Percentiles rank a stretch among this genome's conserved stretches.
These are phyloP conservation scores for Chytridium lagenaria DNA, from an alignment of 371 early-diverging fungal genomes.

Conservation along the genomic window DNA sequence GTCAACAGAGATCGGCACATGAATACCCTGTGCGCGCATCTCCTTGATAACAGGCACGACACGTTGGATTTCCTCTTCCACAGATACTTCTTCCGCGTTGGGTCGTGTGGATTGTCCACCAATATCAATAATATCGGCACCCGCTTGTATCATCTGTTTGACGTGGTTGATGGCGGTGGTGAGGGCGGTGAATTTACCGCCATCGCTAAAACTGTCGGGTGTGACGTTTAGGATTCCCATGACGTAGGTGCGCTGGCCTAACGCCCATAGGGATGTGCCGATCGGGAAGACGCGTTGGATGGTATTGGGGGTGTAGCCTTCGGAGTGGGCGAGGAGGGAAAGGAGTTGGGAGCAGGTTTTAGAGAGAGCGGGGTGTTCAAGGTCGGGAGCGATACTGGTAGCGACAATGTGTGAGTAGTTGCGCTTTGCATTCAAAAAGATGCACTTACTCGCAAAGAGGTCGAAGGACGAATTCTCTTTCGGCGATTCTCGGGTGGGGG, in stretches of 20 bases:
- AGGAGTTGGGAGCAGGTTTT: slow-evolving; percentile 80
- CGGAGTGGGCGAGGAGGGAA: slow-evolving; percentile 70
- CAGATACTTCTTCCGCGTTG: slow-evolving; percentile 75
- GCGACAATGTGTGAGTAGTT: slow-evolving; percentile 18
- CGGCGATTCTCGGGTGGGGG: slow-evolving; percentile 87
- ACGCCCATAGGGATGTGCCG: slow-evolving; percentile 23
- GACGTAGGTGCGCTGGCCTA: slow-evolving; percentile 61
- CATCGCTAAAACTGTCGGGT: slow-evolving; percentile 97
- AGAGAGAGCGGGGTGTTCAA: slow-evolving; percentile 88
- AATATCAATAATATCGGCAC: slow-evolving; percentile 94
- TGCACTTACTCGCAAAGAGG: slow-evolving; percentile 89
- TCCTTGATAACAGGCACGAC: slow-evolving; percentile 87
- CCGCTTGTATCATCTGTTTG: slow-evolving; percentile 72
- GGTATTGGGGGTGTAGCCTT: slow-evolving; percentile 36
- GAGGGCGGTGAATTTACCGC: slow-evolving; percentile 67
- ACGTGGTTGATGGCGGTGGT: slow-evolving; percentile 77
- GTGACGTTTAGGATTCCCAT: slow-evolving; percentile 98
- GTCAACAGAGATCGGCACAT: slow-evolving; percentile 88
- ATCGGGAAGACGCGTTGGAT: slow-evolving; percentile 77
- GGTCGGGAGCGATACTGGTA: slow-evolving; percentile 78
- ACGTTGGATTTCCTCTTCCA: slow-evolving; percentile 80
- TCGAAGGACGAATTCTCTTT: slow-evolving; percentile 93
- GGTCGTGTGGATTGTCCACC: slow-evolving; percentile 97
- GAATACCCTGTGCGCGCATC: slow-evolving; percentile 69
- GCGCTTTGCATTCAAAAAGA: background rate